Evolutionary conservation across 768 basidiomycete genomes (phyloP), one percentile per base, ranked within the genome.

Genomic region (Aureoboletus auriporus): DNA sequence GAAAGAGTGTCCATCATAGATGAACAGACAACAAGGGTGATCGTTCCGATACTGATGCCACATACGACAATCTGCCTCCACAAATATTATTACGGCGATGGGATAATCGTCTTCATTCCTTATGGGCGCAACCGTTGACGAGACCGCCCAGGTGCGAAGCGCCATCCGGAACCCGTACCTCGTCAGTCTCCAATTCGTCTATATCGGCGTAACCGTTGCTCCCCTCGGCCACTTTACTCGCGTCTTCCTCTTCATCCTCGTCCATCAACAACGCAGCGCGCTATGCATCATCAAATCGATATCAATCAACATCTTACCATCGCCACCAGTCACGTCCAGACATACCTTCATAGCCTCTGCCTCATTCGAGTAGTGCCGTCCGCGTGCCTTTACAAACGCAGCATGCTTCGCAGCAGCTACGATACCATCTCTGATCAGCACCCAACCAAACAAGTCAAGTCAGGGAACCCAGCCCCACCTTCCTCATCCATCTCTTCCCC

Each of bases 401-500:
- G 83, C 87, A 58, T 89, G 90, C 69, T 89, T 91, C 33, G 78
- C 84, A 40, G 83, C 83, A 50, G 89, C 90, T 93, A 54, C 36
- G 13, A 42, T 42, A 37, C 16, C 44, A 35, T 16, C 17, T 33
- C 36, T 14, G 10, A 41, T 53, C 44, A 50, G 44, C 38, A 39
- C 28, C n/a, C 29, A 36, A 41, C 8, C n/a, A 26, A 42, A n/a
- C 34, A 37, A 23, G 20, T 23, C 5, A 20, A 7, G 10, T 3
- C 36, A 34, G 37, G 28, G 28, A 28, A 27, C 26, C 7, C 27
- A 73, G 10, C 83, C 56, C 9, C 51, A 90, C 91, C 78, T 70
- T 93, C 92, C 69, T 87, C 88, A 57, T 92, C 88, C 88, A 92
- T 87, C 63, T 89, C 89, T 52, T 92, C 88, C 5, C 79, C 82